These are phyloP conservation scores for Lentinula sp. DNA, from an alignment of 768 basidiomycete genomes.

Conservation along the genomic window DNA sequence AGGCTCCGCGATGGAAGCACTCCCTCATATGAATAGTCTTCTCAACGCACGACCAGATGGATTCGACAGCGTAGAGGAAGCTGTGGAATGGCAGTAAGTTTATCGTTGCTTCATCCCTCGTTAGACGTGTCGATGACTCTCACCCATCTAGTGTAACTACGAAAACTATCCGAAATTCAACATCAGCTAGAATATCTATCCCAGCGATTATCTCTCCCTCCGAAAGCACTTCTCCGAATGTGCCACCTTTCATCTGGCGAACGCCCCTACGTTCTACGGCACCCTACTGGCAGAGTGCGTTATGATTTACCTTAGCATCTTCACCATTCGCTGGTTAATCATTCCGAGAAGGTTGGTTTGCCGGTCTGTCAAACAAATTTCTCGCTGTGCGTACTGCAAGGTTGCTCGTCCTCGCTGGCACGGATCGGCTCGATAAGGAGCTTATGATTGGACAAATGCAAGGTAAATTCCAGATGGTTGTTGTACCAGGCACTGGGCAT, in stretches of 20 bases:
- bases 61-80: slow-evolving; percentile 79
- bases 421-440: slow-evolving; percentile 87
- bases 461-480: slow-evolving; percentile 91
- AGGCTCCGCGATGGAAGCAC: slow-evolving; percentile 91
- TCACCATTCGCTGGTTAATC: neutral
- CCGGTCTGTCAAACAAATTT: slow-evolving; percentile 74
- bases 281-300: slow-evolving; percentile 82
- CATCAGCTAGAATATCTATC: slow-evolving; percentile 85
- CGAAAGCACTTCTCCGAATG: slow-evolving; percentile 24
- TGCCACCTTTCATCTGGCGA: slow-evolving; percentile 63
- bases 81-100: slow-evolving; percentile 94
- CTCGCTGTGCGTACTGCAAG: slow-evolving; percentile 74
- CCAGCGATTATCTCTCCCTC: slow-evolving; percentile 65
- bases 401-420: slow-evolving; percentile 85
- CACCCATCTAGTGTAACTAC: slow-evolving; percentile 55
- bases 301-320: neutral
- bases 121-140: neutral
- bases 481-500: slow-evolving; percentile 85
- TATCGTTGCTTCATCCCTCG: slow-evolving; percentile 1
- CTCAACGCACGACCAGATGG: slow-evolving; percentile 81
- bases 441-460: slow-evolving; percentile 98
- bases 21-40: slow-evolving; percentile 88
- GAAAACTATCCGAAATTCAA: slow-evolving; percentile 72
- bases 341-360: slow-evolving; percentile 75
- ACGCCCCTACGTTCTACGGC: slow-evolving; percentile 81